Evolutionary conservation across 23 red algal species (phyloP), one percentile per base, ranked within the genome.

Genomic region (Chondrus crispus): DNA sequence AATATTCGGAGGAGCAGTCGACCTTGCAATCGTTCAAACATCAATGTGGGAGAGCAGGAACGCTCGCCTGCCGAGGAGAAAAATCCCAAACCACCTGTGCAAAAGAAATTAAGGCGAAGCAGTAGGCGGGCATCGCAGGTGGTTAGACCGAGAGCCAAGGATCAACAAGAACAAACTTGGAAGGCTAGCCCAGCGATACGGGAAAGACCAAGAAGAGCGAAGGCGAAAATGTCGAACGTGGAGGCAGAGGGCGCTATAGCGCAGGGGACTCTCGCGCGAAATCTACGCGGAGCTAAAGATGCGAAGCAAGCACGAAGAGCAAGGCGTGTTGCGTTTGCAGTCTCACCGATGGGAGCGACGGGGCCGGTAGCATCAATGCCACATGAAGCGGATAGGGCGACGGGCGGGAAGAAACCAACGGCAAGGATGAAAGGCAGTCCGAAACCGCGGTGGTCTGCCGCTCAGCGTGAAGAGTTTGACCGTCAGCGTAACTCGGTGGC

Each of bases 401-500:
- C 26, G 60, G 35, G 8, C 35, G 35, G 8, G 60, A 66, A 32
- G 60, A n/a, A 9, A 32, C 9, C 26, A 19, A 66, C 60, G 60
- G 60, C 18, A 7, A 12, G 26, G 60, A 66, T 9, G 60, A 32
- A n/a, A 7, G 18, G 18, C 7, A n/a, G 22, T 76, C 10, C 8
- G 70, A 52, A 13, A 53, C 71, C 32, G 11, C 49, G 1, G 19
- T 90, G 87, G 87, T 57, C 72, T 19, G 52, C 49, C 20, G 72
- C 57, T 29, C 87, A 90, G 52, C 18, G 69, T 49, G 53, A 79
- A 38, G 72, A 90, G 2, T 90, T 79, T 51, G 87, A 90, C 58
- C 62, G 1, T 20, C 50, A 78, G 54, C 69, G 87, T 46, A 81
- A 80, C 36, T 12, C 45, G 1, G 87, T 90, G 44, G 62, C 87